Conservation (phyloP, 2,329 filamentous ascomycete genomes). For the Phoma herbarum region DNA sequence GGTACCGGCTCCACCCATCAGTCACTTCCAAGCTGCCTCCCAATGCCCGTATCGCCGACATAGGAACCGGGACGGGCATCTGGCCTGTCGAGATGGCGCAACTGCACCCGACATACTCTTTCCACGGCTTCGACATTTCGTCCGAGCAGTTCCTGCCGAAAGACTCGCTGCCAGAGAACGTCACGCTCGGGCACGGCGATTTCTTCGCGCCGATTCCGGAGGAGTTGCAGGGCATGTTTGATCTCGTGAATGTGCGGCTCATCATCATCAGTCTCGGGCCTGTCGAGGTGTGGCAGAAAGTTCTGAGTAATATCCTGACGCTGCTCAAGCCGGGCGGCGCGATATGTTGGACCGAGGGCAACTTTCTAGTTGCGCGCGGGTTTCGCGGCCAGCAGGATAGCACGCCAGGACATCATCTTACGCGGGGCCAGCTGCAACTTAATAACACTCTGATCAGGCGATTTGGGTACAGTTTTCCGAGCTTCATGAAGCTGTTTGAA, state of each 20-base stretch:
- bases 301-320: conserved; percentile 34
- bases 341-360: conserved; percentile 43
- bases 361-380: conserved; percentile 36
- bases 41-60: conserved; percentile 41
- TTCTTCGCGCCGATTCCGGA: conserved; percentile 41
- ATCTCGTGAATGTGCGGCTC: conserved; percentile 44
- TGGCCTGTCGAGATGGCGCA: conserved; percentile 39
- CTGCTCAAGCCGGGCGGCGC: conserved; percentile 43
- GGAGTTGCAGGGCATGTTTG: conserved; percentile 38
- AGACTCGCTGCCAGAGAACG: conserved; percentile 30
- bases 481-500: conserved; percentile 26
- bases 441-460: conserved; percentile 32
- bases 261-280: conserved; percentile 42
- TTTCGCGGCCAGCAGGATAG: conserved; percentile 29
- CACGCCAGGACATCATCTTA: conserved; percentile 32
- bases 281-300: conserved; percentile 30
- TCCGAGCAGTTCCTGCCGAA: conserved; percentile 32
- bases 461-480: conserved; percentile 39
- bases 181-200: conserved; percentile 35
- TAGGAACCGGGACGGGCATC: conserved; percentile 44
- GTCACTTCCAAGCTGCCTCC: conserved; percentile 27
- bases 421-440: conserved; percentile 31
- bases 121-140: conserved; percentile 45
- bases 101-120: conserved; percentile 31
- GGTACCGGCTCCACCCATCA: conserved; percentile 40